Percentiles rank a stretch among this genome's conserved stretches.
Evolutionary conservation across 2,329 filamentous ascomycete genomes (phyloP).

Genomic region (Alternaria sp.): DNA sequence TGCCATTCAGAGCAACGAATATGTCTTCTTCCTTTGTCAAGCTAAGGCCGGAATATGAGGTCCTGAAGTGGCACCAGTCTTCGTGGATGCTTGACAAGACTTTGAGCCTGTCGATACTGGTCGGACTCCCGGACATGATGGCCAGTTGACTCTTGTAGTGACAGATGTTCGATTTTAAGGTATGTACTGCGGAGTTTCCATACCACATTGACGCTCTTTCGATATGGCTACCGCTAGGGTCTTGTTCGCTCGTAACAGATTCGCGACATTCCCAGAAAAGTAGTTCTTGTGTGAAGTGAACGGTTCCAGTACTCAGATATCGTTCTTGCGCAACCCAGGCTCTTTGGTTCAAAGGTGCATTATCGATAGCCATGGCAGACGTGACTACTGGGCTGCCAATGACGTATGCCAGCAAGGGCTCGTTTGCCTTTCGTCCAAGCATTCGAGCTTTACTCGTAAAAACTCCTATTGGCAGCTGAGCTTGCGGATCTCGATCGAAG

Average conservation of each 20-base stretch:
- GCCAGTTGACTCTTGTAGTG: not conserved
- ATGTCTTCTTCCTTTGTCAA: slow-evolving; percentile 12
- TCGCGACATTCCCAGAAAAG: slow-evolving; percentile 23
- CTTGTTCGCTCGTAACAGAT: not conserved
- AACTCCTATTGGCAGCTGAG: not conserved
- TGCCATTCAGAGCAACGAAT: slow-evolving; percentile 11
- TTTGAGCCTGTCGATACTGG: not conserved
- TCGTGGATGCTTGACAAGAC: not conserved
- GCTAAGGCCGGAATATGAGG: not conserved
- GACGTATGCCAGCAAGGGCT: not conserved
- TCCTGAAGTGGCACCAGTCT: not conserved
- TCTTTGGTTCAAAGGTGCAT: slow-evolving; percentile 14
- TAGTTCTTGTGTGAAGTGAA: slow-evolving; percentile 15
- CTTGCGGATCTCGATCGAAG: not conserved
- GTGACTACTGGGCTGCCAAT: not conserved
- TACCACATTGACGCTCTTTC: not conserved
- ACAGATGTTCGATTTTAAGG: not conserved
- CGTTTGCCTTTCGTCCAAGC: not conserved
- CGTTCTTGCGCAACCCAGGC: slow-evolving; percentile 28
- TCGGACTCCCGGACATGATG: no score
- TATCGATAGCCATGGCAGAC: not conserved
- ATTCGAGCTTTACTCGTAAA: not conserved
- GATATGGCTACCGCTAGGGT: not conserved
- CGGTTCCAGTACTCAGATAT: slow-evolving; percentile 12
- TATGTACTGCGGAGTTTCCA: not conserved